Conservation (phyloP, 129 eudicot genomes). For the Artemisia tridentata region DNA sequence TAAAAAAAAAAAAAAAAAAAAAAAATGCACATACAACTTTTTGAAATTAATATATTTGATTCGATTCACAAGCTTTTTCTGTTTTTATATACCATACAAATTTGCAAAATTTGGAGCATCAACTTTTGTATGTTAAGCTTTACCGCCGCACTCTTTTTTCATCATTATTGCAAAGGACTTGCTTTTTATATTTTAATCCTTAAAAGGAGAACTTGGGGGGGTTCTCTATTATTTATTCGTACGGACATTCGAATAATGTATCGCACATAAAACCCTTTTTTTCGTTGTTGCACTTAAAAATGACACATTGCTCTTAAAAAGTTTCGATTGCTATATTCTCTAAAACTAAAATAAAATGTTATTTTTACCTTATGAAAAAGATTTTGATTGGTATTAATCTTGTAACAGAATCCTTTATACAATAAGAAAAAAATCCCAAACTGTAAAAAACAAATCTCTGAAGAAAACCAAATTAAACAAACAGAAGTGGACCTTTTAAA, state of each 20-base stretch:
- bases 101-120: slow-evolving; percentile 24
- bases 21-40: slow-evolving; percentile 16
- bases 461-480: no score
- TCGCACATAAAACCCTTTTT: background rate
- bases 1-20: no score
- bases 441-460: no score
- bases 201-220: slow-evolving; percentile 15
- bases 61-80: slow-evolving; percentile 11
- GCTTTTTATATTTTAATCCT: slow-evolving; percentile 6
- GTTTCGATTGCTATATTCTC: no score
- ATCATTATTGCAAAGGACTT: slow-evolving; percentile 30
- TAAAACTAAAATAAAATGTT: no score
- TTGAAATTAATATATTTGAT: slow-evolving; percentile 1
- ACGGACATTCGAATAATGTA: slow-evolving; percentile 22
- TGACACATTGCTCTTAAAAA: no score
- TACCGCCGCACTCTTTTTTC: slow-evolving; percentile 35
- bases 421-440: no score
- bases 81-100: background rate
- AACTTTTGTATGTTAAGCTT: slow-evolving; percentile 13
- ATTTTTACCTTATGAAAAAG: no score
- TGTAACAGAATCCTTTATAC: no score
- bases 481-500: no score
- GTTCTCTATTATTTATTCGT: background rate
- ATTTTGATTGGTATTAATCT: no score
- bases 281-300: no score